A percentile compares a stretch with the other conserved stretches of the same genome.
phyloP scores from a whole-genome alignment of 1,284 basidiomycete species.

The Cutaneotrichosporon cyanovorans region DNA sequence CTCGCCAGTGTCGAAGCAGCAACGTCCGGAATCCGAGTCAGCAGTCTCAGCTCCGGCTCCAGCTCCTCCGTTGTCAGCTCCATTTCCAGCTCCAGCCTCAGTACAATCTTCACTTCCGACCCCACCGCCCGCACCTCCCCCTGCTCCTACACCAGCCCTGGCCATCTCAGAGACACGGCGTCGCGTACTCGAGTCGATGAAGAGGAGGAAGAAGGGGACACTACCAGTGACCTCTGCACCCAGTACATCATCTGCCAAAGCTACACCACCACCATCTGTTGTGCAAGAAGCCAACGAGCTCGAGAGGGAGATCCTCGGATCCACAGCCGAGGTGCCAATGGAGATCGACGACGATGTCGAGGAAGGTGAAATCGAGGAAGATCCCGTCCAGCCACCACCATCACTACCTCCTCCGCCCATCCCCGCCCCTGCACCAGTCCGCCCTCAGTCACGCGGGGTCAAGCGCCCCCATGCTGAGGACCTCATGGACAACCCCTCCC shows the following conservation, averaged over 20 bases:
- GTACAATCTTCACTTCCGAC: too few species aligned
- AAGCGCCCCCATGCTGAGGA: constrained; percentile 38
- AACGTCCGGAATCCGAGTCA: not conserved
- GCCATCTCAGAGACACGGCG: constrained; percentile 28
- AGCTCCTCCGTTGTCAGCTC: too few species aligned
- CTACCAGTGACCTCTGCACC: not conserved
- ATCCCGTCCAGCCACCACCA: not conserved
- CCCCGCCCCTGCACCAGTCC: constrained; percentile 4
- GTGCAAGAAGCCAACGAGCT: constrained; percentile 28
- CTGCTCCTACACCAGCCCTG: constrained; percentile 6
- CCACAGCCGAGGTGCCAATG: constrained; percentile 13
- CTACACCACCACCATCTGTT: constrained; percentile 5
- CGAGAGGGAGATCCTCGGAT: constrained; percentile 27
- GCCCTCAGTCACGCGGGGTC: constrained; percentile 17
- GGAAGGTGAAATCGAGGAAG: constrained; percentile 34
- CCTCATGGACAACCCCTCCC: constrained; percentile 24
- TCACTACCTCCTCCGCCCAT: constrained; percentile 1
- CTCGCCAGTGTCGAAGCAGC: not conserved
- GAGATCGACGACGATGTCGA: constrained; percentile 29
- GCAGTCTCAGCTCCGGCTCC: too few species aligned
- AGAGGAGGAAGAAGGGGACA: constrained; percentile 4
- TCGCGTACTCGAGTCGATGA: constrained; percentile 32
- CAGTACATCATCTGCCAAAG: not conserved
- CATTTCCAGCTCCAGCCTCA: too few species aligned
- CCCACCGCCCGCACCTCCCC: not conserved